Evolutionary conservation across 768 basidiomycete species (phyloP), one percentile per base, ranked within the genome.

Genomic region (Amanita subjunquillea): DNA sequence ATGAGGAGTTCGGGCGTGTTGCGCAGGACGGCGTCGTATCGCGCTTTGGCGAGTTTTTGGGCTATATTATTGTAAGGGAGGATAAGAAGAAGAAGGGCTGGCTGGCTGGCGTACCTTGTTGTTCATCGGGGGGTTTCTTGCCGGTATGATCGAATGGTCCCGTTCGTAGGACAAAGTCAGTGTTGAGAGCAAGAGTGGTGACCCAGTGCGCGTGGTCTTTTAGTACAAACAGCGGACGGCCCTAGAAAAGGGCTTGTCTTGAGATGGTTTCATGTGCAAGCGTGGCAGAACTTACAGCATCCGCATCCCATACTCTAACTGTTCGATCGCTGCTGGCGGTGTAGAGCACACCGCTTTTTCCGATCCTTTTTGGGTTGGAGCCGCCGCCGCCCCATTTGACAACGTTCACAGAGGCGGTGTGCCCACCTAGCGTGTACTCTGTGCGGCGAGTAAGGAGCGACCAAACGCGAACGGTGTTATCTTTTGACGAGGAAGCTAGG

Each of bases 151-250:
- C 93, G 60, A 88, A 98, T 0, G 95, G 93, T 0, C 95, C 95
- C 0, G 95, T 97, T 22, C 94, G 84, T 3, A 96, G 76, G 25
- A 95, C 82, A 61, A 94, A 96, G 64, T 99, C 95, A 8, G 94
- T 94, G 66, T 93, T 95, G 51, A 97, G 75, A 3, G 96, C 84
- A 41, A 99, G 80, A 0, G 94, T 98, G 17, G 94, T 99, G 6
- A 99, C 96, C 95, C 94, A 98, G 62, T 99, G 96, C 0, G 93
- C 96, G 60, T 99, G 95, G 56, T 97, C 93, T 65, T 90, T 92
- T 25, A 98, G 71, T 0, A 85, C 83, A 60, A 94, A 78, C 36
- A 97, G 71, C 25, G 82, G 79, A 65, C 81, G 86, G 0, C 94
- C 95, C 87, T 94, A 58, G 50, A 15, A 45, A 20, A 7, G 20